Evolutionary conservation across 2,329 filamentous ascomycete genomes (phyloP), one percentile per base, ranked within the genome.

Genomic region (Blastomyces percursus): DNA sequence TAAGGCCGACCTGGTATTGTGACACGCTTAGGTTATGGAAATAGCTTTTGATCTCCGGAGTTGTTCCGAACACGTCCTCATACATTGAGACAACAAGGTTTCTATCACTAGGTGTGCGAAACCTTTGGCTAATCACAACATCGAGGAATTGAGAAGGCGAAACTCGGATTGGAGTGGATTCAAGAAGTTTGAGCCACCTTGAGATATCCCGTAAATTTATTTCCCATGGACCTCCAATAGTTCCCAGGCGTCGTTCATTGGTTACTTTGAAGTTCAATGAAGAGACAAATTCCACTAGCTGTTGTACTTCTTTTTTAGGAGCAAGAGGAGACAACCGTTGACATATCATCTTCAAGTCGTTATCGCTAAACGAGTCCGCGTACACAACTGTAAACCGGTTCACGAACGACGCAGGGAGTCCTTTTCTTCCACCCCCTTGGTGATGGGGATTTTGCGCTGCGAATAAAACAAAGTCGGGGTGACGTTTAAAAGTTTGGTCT

Each of bases 311-410:
- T 0, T 82, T 76, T 0, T 77, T 68, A 0, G 83, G 74, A 27
- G 92, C 81, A 1, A 77, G 72, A 0, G 90, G 86, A 71, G 90
- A 96, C 64, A 89, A 85, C 67, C 88, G 88, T 32, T 82, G 80
- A 56, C 91, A 95, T 66, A 99, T 97, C 56, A 88, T 79, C 64
- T 87, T 82, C 64, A 99, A 77, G 77, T 99, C 94, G 40, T 90
- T 83, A 32, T 88, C 81, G 19, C 83, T 88, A 72, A 99, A 94
- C 4, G 91, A 84, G 71, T 99, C 94, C 63, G 94, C 91, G 75
- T 97, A 97, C 0, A 99, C 95, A 21, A 99, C 93, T 46, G 95
- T 94, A 73, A 99, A 99, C 55, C 95, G 89, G 73, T 99, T 97
- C 65, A 99, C 94, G 70, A 99, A 99, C 0, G 94, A 97, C 63